phyloP scores from a whole-genome alignment of 2,329 filamentous ascomycete genomes.

The Coniosporium tulheliwenetii region DNA sequence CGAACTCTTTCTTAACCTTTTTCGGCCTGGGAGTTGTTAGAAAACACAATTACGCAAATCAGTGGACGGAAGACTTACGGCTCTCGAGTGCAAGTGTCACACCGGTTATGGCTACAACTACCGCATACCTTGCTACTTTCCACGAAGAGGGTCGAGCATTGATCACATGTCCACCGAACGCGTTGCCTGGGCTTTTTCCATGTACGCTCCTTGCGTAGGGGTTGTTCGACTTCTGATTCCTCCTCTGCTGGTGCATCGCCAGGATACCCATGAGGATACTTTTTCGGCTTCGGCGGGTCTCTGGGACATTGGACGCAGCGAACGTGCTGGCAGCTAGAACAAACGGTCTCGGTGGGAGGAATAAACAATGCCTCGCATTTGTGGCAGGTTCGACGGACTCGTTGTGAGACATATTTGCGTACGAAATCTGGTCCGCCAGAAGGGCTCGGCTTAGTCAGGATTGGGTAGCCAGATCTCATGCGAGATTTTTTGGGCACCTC shows the following conservation, averaged over 20 bases:
- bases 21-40: slow-evolving; percentile 29
- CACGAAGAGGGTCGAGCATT: slow-evolving; percentile 45
- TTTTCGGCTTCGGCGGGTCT: slow-evolving; percentile 56
- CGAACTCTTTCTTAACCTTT: slow-evolving; percentile 44
- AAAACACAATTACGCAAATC: not conserved
- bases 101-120: slow-evolving; percentile 45
- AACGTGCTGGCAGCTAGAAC: slow-evolving; percentile 52
- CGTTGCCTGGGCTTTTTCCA: slow-evolving; percentile 28
- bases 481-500: too few relatives aligned
- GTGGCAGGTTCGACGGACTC: slow-evolving; percentile 63
- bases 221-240: slow-evolving; percentile 9
- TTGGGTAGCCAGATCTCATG: slow-evolving; percentile 22
- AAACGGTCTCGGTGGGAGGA: slow-evolving; percentile 37
- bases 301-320: slow-evolving; percentile 71
- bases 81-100: slow-evolving; percentile 40
- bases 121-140: slow-evolving; percentile 39
- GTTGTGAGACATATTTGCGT: slow-evolving; percentile 55
- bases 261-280: slow-evolving; percentile 55
- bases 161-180: slow-evolving; percentile 39
- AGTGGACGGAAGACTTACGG: slow-evolving; percentile 17
- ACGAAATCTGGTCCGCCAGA: slow-evolving; percentile 55
- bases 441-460: slow-evolving; percentile 48
- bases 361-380: slow-evolving; percentile 50
- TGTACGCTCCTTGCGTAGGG: slow-evolving; percentile 13
- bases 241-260: slow-evolving; percentile 33